Evolutionary conservation across 2,329 filamentous ascomycete genomes (phyloP), one percentile per base, ranked within the genome.

Genomic region (Colletotrichum paranaense): DNA sequence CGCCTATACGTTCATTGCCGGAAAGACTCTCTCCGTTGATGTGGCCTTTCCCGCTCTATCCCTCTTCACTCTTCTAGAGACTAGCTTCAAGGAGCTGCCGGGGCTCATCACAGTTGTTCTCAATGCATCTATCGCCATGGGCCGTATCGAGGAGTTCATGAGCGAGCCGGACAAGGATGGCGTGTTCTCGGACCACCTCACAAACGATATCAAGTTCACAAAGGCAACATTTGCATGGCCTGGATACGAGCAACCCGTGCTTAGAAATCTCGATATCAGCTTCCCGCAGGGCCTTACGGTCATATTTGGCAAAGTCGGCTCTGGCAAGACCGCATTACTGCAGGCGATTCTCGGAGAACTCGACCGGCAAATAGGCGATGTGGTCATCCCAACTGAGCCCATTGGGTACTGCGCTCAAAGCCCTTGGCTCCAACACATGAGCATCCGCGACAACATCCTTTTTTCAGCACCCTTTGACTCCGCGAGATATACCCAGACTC

Each of bases 21-120:
- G 90, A 0, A 87, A 90, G 60, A 88, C 91, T 0, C 83, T 98
- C 9, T 91, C 91, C 0, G 91, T 97, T 46, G 93, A 97, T 74
- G 87, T 97, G 30, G 95, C 95, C 11, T 98, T 97, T 80, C 95
- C 95, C 0, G 95, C 95, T 0, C 86, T 98, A 2, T 92, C 95
- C 74, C 86, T 98, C 0, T 97, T 98, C 78, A 85, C 86, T 1
- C 90, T 96, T 85, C 85, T 98, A 12, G 93, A 96, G 77, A 86
- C 84, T 1, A 94, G 91, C 73, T 84, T 98, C 62, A 91, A 92
- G 68, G 93, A 95, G 65, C 83, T 97, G 0, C 95, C 95, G 2
- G 86, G 90, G 35, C 84, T 97, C 11, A 91, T 97, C 56, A 95
- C 93, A 0, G 89, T 92, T 0, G 83, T 96, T 5, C 88, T 97